Base-by-base conservation (phyloP, 2,329 filamentous ascomycete species). In the Microsporum ferrugineum region DNA sequence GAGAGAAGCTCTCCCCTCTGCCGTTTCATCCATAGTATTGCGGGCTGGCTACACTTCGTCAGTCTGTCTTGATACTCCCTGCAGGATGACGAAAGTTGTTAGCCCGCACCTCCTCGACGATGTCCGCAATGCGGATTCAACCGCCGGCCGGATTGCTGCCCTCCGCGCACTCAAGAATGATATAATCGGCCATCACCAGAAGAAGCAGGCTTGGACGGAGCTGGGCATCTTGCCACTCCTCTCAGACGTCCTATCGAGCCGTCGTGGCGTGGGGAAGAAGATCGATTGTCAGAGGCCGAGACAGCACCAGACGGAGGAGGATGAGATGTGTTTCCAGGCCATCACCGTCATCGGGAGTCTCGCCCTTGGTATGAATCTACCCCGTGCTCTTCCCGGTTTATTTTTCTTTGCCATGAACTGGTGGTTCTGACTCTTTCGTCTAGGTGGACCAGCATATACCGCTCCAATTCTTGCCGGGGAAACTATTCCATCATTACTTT, bases 81-180 rank as follows among this genome's bases (percentile, higher is more conserved):
- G 51, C 51, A 55, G 51, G 51, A 86, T 86, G 84, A 80, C 81
- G 68, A 77, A 78, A 67, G 72, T 78, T 62, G 77, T 79, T 66
- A 77, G 72, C 61, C 78, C 80, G 58, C 77, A 82, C 59, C 79
- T 85, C 66, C 75, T 85, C 58, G 73, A 79, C 61, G 80, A 84
- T 70, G 77, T 88, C 61, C 79, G 79, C 65, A 80, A 76, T 67
- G 80, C 85, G 64, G 75, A 73, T 56, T 76, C 72, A 62, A 65
- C 71, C 60, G 71, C 69, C 45, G 69, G 70, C 55, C 75, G 74
- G 63, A 69, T 82, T 45, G 76, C 79, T 31, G 82, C 85, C 57
- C 79, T 96, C 51, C 84, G 86, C 65, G 79, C 80, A 47, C 77
- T 99, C 34, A 97, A 96, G 78, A 94, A 96, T 73, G 88, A 94